Evolutionary conservation across 495 filamentous ascomycete species (phyloP).

Genomic region (Lasiosphaeria miniovina): DNA sequence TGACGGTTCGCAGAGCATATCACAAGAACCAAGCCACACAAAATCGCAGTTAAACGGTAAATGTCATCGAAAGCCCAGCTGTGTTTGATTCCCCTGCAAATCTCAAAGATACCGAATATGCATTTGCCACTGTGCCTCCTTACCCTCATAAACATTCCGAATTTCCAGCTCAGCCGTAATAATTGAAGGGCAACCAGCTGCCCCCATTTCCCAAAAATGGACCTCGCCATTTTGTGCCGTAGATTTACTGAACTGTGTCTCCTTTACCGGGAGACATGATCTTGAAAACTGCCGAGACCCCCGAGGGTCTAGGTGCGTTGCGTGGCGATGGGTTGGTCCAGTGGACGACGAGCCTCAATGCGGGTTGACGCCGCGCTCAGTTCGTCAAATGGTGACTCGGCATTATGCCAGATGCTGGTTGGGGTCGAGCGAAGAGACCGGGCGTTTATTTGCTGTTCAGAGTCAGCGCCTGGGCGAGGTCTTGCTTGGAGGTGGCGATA

Average conservation of each 20-base stretch:
- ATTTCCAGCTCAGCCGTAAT: slow-evolving; percentile 25
- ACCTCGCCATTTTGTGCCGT: background rate
- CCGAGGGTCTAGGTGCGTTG: slow-evolving; percentile 1
- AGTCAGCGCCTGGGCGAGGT: slow-evolving; percentile 29
- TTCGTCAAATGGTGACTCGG: slow-evolving; percentile 17
- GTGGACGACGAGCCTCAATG: slow-evolving; percentile 20
- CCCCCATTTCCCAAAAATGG: slow-evolving; percentile 23
- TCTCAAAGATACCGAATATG: slow-evolving; percentile 20
- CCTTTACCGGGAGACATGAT: slow-evolving; percentile 8
- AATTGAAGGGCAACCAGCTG: slow-evolving; percentile 30
- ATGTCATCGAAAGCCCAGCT: background rate
- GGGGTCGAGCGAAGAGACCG: slow-evolving; percentile 35
- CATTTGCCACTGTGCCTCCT: slow-evolving; percentile 22
- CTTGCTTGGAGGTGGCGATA: slow-evolving; percentile 11
- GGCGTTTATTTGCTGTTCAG: slow-evolving; percentile 67
- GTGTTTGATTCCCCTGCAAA: slow-evolving; percentile 22
- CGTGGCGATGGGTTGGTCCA: slow-evolving; percentile 19
- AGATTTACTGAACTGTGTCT: slow-evolving; percentile 2
- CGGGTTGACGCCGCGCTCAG: slow-evolving; percentile 16
- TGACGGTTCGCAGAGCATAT: too few relatives aligned
- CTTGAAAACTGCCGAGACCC: slow-evolving; percentile 15
- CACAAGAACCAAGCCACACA: too few relatives aligned
- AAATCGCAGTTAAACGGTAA: background rate
- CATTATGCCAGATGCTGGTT: slow-evolving; percentile 25
- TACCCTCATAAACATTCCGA: slow-evolving; percentile 19